These are phyloP conservation scores for Mycena filopes DNA, from an alignment of 768 basidiomycete genomes.

Conservation along the genomic window DNA sequence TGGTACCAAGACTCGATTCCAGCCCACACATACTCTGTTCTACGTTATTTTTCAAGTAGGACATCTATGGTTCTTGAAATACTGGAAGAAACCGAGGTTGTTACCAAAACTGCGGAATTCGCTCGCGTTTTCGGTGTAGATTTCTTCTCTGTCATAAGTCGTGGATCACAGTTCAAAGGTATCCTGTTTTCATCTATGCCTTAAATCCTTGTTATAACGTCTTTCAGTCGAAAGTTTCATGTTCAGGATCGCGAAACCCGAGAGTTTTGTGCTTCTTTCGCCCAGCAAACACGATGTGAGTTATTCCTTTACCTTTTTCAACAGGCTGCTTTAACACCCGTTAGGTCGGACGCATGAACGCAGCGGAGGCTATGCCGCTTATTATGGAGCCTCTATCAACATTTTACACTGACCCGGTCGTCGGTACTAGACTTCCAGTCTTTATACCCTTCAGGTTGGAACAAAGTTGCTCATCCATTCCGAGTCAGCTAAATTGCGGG, in stretches of 20 bases:
- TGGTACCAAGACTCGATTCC: slow-evolving; percentile 76
- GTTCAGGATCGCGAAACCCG: slow-evolving; percentile 97
- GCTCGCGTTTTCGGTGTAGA: slow-evolving; percentile 98
- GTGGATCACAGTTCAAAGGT: slow-evolving; percentile 94
- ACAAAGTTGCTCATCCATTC: no score
- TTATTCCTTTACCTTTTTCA: slow-evolving; percentile 4
- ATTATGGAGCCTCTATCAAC: slow-evolving; percentile 95
- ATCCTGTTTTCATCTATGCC: background rate
- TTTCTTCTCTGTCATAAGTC: slow-evolving; percentile 93
- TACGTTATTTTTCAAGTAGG: slow-evolving; percentile 74
- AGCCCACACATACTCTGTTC: slow-evolving; percentile 60
- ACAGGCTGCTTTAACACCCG: background rate
- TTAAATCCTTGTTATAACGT: background rate
- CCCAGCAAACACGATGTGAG: slow-evolving; percentile 87
- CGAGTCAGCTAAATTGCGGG: background rate
- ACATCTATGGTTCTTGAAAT: slow-evolving; percentile 79
- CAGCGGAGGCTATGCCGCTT: slow-evolving; percentile 94
- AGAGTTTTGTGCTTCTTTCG: slow-evolving; percentile 90
- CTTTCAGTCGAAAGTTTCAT: slow-evolving; percentile 90
- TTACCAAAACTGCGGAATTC: slow-evolving; percentile 97
- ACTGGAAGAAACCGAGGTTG: slow-evolving; percentile 80
- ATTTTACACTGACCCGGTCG: slow-evolving; percentile 91
- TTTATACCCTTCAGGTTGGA: slow-evolving; percentile 97
- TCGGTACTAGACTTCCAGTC: slow-evolving; percentile 98
- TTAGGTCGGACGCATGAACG: slow-evolving; percentile 95